Conservation (phyloP, 1,139 yeast genomes). For the Petasospora rhodanensis region DNA sequence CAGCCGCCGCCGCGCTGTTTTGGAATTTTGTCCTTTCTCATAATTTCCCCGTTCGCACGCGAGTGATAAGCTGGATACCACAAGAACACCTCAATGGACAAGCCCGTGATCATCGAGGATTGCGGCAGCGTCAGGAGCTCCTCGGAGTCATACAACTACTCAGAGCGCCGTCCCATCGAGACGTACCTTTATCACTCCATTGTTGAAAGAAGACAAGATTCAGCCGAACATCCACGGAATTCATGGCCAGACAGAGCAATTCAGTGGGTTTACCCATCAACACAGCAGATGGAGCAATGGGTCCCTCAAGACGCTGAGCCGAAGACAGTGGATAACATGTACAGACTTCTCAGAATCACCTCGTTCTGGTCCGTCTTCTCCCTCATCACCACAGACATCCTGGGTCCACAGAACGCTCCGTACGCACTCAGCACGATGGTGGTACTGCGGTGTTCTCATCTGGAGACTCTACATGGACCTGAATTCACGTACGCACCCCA, state of each 20-base stretch:
- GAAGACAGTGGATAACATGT: slow-evolving; percentile 20
- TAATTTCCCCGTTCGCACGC: no score
- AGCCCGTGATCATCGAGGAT: no score
- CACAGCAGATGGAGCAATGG: slow-evolving; percentile 5
- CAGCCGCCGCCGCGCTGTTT: no score
- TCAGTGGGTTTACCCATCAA: slow-evolving; percentile 1
- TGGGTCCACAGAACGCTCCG: slow-evolving; percentile 43
- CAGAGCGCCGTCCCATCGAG: slow-evolving; percentile 23
- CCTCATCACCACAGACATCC: slow-evolving; percentile 42
- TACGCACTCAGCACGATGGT: slow-evolving; percentile 40
- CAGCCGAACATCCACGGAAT: background rate
- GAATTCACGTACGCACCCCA: slow-evolving; percentile 39
- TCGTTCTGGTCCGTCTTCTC: slow-evolving; percentile 37
- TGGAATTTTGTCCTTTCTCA: no score
- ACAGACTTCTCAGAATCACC: slow-evolving; percentile 30
- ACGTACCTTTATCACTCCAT: slow-evolving; percentile 29
- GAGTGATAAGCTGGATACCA: no score
- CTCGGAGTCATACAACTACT: slow-evolving; percentile 4
- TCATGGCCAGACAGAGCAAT: slow-evolving; percentile 3
- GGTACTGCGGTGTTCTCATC: slow-evolving; percentile 34
- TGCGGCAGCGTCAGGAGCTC: no score
- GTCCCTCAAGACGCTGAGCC: slow-evolving; percentile 9
- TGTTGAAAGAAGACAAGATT: slow-evolving; percentile 23
- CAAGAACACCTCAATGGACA: no score
- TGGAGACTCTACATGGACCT: slow-evolving; percentile 30